Conservation (phyloP, 108 stramenopile genomes). For the Cyclotella sp. region DNA sequence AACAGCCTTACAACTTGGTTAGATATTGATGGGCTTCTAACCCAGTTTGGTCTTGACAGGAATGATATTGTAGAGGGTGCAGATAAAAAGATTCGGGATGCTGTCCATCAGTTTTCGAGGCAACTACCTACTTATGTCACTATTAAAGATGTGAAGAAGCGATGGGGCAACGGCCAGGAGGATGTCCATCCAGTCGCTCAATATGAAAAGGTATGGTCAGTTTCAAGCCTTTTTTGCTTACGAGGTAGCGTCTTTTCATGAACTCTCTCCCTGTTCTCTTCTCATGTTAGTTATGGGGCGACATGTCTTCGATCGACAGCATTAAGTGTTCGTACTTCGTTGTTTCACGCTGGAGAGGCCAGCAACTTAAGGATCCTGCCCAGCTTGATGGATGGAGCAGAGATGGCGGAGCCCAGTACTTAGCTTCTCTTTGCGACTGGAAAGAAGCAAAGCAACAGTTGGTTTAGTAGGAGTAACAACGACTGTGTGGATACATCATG, state of each 20-base stretch:
- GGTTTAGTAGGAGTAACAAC: not conserved
- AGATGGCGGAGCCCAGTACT: conserved; percentile 59
- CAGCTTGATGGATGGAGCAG: conserved; percentile 71
- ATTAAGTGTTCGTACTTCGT: conserved; percentile 62
- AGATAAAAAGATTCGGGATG: conserved; percentile 45
- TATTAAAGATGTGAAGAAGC: conserved; percentile 68
- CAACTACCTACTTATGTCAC: conserved; percentile 63
- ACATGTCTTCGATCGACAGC: conserved; percentile 59
- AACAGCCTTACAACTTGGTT: conserved; percentile 73
- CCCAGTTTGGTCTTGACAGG: conserved; percentile 47
- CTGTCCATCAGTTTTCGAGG: conserved; percentile 52
- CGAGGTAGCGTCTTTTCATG: too few relatives aligned
- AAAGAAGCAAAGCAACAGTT: not conserved
- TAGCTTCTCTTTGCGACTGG: conserved; percentile 53
- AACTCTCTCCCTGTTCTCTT: conserved; percentile 1
- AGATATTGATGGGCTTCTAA: conserved; percentile 57
- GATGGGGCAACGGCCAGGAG: conserved; percentile 70
- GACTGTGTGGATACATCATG: too few relatives aligned
- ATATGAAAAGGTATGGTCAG: conserved; percentile 53
- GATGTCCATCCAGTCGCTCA: conserved; percentile 66
- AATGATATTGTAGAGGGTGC: conserved; percentile 40
- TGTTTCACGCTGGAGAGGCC: conserved; percentile 57
- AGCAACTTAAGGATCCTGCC: conserved; percentile 63
- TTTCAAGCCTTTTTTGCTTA: not conserved
- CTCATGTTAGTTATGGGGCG: conserved; percentile 62